Evolutionary conservation across 768 basidiomycete genomes (phyloP), one percentile per base, ranked within the genome.

Genomic region (Clitopilus hobsonii): DNA sequence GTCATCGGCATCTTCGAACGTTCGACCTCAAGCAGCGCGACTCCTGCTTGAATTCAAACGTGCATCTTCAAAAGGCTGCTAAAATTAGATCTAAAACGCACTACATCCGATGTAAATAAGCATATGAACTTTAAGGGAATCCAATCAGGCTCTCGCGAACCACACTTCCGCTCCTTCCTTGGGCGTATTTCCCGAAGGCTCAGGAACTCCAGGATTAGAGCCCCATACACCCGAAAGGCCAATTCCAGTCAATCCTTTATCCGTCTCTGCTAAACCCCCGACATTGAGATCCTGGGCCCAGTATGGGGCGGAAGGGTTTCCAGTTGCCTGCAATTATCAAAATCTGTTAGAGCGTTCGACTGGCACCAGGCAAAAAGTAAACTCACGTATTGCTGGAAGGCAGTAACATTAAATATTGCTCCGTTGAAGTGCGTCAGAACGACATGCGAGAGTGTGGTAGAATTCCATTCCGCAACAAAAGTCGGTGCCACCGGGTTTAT

Each of bases 401-500:
- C 45, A 16, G 45, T 49, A 27, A 48, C 14, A 48, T 54, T 54
- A 25, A 54, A 54, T 2, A 54, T 8, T 14, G 27, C 32, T 10
- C 54, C 54, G 32, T 54, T 32, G 28, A 54, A 54, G 26, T 54
- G 54, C n/a, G 24, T 20, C 14, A 54, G 28, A 5, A 20, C 26
- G 16, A 54, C 24, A 28, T 54, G 54, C 32, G 54, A 48, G 2
- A 41, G 20, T 20, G 38, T 47, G 6, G 45, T 23, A 5, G 26
- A 2, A 47, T 54, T 36, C 54, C 54, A 54, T 5, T 20, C 8
- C 24, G 54, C 54, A 20, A 54, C 22, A n/a, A 54, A 49, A 11
- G 41, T 48, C 6, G 54, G 54, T 20, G 29, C 27, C 6, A 14
- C 28, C 18, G 38, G 11, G 8, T 49, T 26, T 7, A 48, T 22